Evolutionary conservation across 495 filamentous ascomycete species (phyloP), one percentile per base, ranked within the genome.

Genomic region (Trichocladium antarcticum): DNA sequence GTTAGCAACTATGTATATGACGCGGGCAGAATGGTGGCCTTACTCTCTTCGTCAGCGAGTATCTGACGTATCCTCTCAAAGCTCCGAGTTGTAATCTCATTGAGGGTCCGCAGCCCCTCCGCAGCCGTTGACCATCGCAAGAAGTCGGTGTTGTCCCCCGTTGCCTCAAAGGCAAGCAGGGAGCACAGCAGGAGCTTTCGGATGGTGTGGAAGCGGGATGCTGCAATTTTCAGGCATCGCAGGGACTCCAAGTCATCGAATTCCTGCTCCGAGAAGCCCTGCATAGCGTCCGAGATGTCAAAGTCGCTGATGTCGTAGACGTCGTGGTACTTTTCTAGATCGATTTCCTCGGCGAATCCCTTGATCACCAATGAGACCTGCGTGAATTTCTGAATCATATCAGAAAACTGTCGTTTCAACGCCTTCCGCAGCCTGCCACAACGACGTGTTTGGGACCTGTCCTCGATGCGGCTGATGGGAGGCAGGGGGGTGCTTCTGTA

Each of bases 251-350:
- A 62, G 48, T 90, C 83, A 29, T 94, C 83, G 53, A 77, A 72
- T 27, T 83, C 76, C 28, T 68, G 63, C 24, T 83, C 77, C 1
- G 74, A 65, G 37, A 82, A 77, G 3, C 77, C 77, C 19, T 74
- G 62, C 47, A 79, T 71, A 4, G 82, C 79, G 46, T 85, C 83
- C 40, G 74, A 72, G 12, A 89, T 73, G 56, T 97, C 89, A 28
- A 79, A 77, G 39, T 82, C 74, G 45, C 77, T 86, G 50, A 97
- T 82, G 57, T 97, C 89, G 56, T 95, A 95, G 31, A 95, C 83
- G 57, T 95, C 89, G 50, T 85, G 81, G 61, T 89, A 95, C 67
- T 86, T 92, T 41, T 89, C 89, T 12, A 95, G 69, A 57, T 95
- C 84, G 39, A 80, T 70, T 53, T 83, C 76, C 59, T 89, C 80